Base-by-base conservation (phyloP, 371 early-diverging fungal species). In the Mucor irregularis region DNA sequence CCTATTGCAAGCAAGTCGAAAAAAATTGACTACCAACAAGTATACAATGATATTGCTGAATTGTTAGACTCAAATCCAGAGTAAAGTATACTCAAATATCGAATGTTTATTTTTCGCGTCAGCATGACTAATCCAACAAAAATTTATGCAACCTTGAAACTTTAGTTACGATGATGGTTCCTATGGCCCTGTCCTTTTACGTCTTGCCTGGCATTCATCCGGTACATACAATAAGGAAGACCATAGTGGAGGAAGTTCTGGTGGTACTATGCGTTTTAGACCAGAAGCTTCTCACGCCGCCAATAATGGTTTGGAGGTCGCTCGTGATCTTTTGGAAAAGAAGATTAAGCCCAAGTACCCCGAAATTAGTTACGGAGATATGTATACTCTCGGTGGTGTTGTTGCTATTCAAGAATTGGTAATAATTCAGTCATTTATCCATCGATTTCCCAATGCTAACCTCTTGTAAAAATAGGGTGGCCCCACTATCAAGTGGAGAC, bases 131-230 rank as follows among this genome's bases (percentile, higher is more conserved):
- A 38, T 13, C 29, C 19, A 17, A n/a, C 10, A n/a, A 35, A 35
- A 21, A 2, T 28, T 22, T 45, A 16, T n/a, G n/a, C n/a, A n/a
- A n/a, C n/a, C n/a, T n/a, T n/a, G n/a, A n/a, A n/a, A n/a, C n/a
- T 17, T 11, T 22, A 63, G 63, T 3, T 63, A 63, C 25, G 63
- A 63, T 53, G 63, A 63, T 44, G 63, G 63, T 5, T 63, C 63
- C 2, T 63, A 56, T 57, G 63, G 63, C 3, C 54, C 54, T 22
- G 54, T 53, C 28, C 26, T 49, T 16, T 25, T 46, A 6, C 90
- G 88, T 53, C 81, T 89, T 19, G 91, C 91, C 14, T 91, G 91
- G 93, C 94, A 93, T 74, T 80, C 90, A 5, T 76, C 87, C 46
- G 94, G 93, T 34, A 93, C 93, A 33, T 93, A 80, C 58, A 81